Percentiles rank a stretch among this genome's conserved stretches.
Conservation (phyloP, 805 yeast genomes). For the Lipomyces lipofer region DNA sequence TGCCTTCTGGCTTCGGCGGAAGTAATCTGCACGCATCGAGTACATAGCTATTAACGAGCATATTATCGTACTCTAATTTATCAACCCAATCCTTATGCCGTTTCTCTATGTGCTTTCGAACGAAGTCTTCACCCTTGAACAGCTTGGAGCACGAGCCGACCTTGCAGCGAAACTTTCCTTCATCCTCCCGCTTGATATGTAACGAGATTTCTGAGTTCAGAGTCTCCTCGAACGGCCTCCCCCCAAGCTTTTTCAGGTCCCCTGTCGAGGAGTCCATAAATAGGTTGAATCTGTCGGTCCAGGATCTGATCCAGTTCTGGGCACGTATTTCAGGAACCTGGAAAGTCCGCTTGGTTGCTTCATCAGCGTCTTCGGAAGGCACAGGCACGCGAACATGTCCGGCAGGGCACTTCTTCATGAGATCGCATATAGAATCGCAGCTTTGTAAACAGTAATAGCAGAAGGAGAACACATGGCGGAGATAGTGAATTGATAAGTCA, state of each 20-base stretch:
- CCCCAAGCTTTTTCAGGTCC: slow-evolving; percentile 25
- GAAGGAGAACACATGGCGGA: slow-evolving; percentile 27
- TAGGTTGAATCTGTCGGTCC: slow-evolving; percentile 24
- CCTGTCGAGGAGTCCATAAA: slow-evolving; percentile 18
- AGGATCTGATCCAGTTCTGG: slow-evolving; percentile 25
- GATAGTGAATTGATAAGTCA: slow-evolving; percentile 22
- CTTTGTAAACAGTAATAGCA: slow-evolving; percentile 26
- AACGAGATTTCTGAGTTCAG: slow-evolving; percentile 11
- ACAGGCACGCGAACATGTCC: slow-evolving; percentile 27
- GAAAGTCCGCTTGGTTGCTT: slow-evolving; percentile 1
- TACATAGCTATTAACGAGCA: slow-evolving; percentile 22
- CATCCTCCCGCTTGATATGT: slow-evolving; percentile 26
- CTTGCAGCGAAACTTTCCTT: slow-evolving; percentile 28
- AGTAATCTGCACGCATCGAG: slow-evolving; percentile 24
- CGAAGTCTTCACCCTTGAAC: slow-evolving; percentile 31
- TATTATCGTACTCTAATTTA: slow-evolving; percentile 8
- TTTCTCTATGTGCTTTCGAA: slow-evolving; percentile 27
- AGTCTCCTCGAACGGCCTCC: slow-evolving; percentile 16
- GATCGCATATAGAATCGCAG: slow-evolving; percentile 25
- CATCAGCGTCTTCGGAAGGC: slow-evolving; percentile 9
- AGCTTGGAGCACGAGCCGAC: slow-evolving; percentile 30
- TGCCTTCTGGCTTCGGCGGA: slow-evolving; percentile 22
- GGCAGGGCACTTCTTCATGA: slow-evolving; percentile 24
- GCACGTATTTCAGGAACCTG: slow-evolving; percentile 9
- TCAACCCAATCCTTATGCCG: slow-evolving; percentile 29